phyloP scores from a whole-genome alignment of 2,329 filamentous ascomycete species.

The Diaporthe destruens region DNA sequence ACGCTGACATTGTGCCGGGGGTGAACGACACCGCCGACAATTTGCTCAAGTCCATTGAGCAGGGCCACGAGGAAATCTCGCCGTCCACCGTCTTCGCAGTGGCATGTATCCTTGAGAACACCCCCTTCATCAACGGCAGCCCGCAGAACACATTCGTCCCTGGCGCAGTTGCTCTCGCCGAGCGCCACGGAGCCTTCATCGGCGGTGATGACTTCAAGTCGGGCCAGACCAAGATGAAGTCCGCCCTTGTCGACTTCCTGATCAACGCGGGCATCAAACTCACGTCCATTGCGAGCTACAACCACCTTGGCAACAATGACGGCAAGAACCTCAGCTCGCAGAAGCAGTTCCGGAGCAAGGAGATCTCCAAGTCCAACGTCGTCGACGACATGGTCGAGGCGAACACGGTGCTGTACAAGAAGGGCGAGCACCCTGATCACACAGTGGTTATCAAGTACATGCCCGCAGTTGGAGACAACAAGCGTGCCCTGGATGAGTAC shows the following conservation, averaged over 20 bases:
- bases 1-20: conserved; percentile 86
- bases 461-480: conserved; percentile 98
- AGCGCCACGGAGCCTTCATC: conserved; percentile 89
- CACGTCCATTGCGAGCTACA: conserved; percentile 98
- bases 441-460: conserved; percentile 99
- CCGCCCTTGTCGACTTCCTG: conserved; percentile 96
- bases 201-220: conserved; percentile 99
- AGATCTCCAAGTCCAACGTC: conserved; percentile 99
- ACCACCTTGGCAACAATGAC: conserved; percentile 99
- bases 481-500: conserved; percentile 98
- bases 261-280: conserved; percentile 99
- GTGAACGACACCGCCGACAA: conserved; percentile 98
- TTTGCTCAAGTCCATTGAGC: conserved; percentile 86
- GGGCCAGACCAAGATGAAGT: conserved; percentile 99
- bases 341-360: conserved; percentile 99
- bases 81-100: conserved; percentile 97
- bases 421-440: conserved; percentile 96
- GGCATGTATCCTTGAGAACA: conserved; percentile 88
- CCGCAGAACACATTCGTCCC: conserved; percentile 99
- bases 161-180: conserved; percentile 88
- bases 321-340: conserved; percentile 98
- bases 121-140: conserved; percentile 98
- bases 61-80: conserved; percentile 89
- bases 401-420: conserved; percentile 89
- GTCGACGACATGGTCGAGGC: conserved; percentile 99